Base-by-base conservation (phyloP, 257 asterid genomes). In the Penstemon barbatus region DNA sequence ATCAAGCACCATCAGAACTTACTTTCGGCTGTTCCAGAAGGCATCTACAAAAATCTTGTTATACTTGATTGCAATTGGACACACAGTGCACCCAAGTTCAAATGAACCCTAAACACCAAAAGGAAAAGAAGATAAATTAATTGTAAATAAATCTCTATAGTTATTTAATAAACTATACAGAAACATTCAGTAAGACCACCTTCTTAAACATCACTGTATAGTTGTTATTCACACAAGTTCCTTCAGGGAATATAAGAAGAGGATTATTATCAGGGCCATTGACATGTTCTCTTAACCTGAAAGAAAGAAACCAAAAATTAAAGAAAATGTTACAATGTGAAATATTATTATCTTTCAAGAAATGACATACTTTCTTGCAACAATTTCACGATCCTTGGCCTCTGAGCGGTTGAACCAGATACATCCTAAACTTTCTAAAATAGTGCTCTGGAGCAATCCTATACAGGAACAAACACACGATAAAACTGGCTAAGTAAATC, bases 341-440 rank as follows among this genome's bases (percentile, higher is more conserved):
- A 57, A 46, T 57, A 64, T 71, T 56, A 12, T n/a, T 56, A 63
- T 49, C 54, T 41, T 63, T 59, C 66, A 63, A 11, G 56, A 53
- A 7, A 55, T 71, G 58, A 70, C 95, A 55, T 87, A 94, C 99
- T 89, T 94, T 81, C 81, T 80, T 40, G 99, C 88, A 9, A 94
- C 96, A 78, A 85, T 86, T 83, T 85, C 97, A 79, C 99, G 98
- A 78, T 94, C 99, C 79, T 89, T 94, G 68, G 97, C 79, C 80
- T 91, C 99, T 54, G 98, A 74, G 60, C 99, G 98, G 76, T 94
- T 86, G 87, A 94, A 94, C 99, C 99, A 94, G 85, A 94, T 91
- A 68, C 98, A 91, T 71, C 99, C 99, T 57, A 94, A 83, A 81
- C 98, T 86, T 75, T 94, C 99, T 84, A 91, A 78, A 71, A 94